Evolutionary conservation across 2,329 filamentous ascomycete species (phyloP), one percentile per base, ranked within the genome.

Genomic region (Calonectria leucothoes): DNA sequence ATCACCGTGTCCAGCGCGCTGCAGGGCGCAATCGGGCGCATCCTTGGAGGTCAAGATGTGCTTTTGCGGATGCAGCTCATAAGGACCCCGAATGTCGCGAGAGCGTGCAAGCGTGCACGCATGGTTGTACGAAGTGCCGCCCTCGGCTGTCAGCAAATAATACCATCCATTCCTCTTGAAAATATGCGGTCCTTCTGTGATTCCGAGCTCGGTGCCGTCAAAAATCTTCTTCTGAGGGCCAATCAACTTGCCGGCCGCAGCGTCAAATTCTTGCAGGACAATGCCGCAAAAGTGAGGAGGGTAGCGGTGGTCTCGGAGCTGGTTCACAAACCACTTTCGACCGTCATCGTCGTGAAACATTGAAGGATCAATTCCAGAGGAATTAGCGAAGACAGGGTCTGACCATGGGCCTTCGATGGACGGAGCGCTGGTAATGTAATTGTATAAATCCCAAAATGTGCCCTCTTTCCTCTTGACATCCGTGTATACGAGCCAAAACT

Each of bases 391-490:
- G 6, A 90, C 80, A 0, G 91, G 90, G 59, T 93, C 91, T 0
- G 89, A 91, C 91, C 91, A 93, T 0, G 90, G 90, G 0, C 91
- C 91, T 45, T 89, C 86, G 66, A 92, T 89, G 11, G 83, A 77
- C 0, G 86, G 83, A 1, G 89, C 87, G 48, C 79, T 88, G 68
- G 93, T 88, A 72, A 93, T 92, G 79, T 92, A 93, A 78, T 92
- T 93, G 75, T 89, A 91, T 1, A 89, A 87, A 77, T 92, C 91
- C 80, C 91, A 92, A 86, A 92, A 92, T 3, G 88, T 90, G 17
- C 91, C 91, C 76, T 93, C 91, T 81, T 93, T 93, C 76, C 91
- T 89, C 83, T 92, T 93, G 27, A 93, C 91, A 77, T 93, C 90
- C 1, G 91, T 92, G 81, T 92, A 93, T 2, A 93, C 91, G 7